A percentile compares a stretch with the other conserved stretches of the same genome.
Evolutionary conservation across 202 grass and related monocot genomes (phyloP).

Genomic region (Alloteropsis angusta): DNA sequence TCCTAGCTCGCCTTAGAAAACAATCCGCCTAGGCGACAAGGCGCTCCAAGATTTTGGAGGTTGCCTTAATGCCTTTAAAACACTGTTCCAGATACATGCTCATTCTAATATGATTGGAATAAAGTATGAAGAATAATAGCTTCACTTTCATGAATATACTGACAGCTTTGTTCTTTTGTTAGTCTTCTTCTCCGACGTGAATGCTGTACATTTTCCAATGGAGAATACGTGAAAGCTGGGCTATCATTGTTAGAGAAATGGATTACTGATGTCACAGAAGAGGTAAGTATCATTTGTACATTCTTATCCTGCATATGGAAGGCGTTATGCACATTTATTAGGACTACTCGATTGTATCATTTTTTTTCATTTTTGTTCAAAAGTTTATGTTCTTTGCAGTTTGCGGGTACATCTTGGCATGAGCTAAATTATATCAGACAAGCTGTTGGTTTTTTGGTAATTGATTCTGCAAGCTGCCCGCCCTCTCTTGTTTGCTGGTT

Average conservation of each 20-base stretch:
- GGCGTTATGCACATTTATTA: neutral
- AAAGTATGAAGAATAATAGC: neutral
- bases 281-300: constrained; percentile 41
- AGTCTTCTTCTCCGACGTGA: constrained; percentile 91
- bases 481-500: neutral
- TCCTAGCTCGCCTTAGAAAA: too few relatives aligned
- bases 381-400: constrained; percentile 45
- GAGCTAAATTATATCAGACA: constrained; percentile 97
- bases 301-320: neutral
- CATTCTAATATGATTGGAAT: neutral
- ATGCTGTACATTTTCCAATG: constrained; percentile 93
- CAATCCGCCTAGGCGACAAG: neutral
- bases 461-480: neutral
- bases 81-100: neutral
- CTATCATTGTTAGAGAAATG: constrained; percentile 87
- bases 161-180: constrained; percentile 17
- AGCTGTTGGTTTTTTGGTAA: constrained; percentile 98
- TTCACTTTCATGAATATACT: constrained; percentile 17
- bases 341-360: neutral
- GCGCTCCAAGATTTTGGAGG: too few relatives aligned
- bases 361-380: constrained; percentile 13
- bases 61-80: too few relatives aligned
- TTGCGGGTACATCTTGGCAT: constrained; percentile 94
- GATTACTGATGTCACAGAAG: constrained; percentile 81
- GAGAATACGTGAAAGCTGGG: constrained; percentile 94